Base-by-base conservation (phyloP, 345 rosid genomes). In the Anacardium occidentale region DNA sequence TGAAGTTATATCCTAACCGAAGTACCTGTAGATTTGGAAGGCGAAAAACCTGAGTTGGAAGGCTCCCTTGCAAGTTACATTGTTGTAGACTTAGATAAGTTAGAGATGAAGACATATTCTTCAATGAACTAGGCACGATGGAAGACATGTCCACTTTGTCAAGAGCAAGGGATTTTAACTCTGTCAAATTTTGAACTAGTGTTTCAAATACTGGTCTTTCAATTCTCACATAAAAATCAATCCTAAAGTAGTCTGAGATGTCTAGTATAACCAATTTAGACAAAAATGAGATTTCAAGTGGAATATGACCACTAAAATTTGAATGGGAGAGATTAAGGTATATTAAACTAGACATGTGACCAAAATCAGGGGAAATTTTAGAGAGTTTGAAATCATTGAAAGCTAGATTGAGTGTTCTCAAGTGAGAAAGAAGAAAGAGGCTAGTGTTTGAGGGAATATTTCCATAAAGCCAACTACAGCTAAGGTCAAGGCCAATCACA, bases 401-500 rank as follows among this genome's bases (percentile, higher is more conserved):
- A 32, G 68, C 32, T 0, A 71, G 72, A 12, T 59, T 17, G 14
- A 77, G 78, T 14, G 17, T 21, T 13, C 20, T 42, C 6, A 81
- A 61, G 8, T 71, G 70, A 13, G 4, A 32, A 40, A 80, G 73
- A 3, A 18, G n/a, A 64, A 74, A 76, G 10, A 76, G 66, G 26
- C 52, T 60, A 57, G 58, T 45, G 66, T 40, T 76, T 8, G 64
- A 0, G 12, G 51, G 22, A 32, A 77, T 68, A 3, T 0, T 22
- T 11, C 70, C 80, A 0, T 0, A 0, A 32, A 80, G 73, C 50
- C 52, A 13, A 12, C 69, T 66, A 37, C 71, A 66, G 54, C 62
- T 67, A 14, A 79, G 80, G 55, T 76, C 69, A 4, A 82, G 85
- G 24, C 72, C 58, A 22, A 82, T 65, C 10, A 82, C 78, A 18